Evolutionary conservation across 2,329 filamentous ascomycete species (phyloP).

Genomic region (Exophiala sideris): DNA sequence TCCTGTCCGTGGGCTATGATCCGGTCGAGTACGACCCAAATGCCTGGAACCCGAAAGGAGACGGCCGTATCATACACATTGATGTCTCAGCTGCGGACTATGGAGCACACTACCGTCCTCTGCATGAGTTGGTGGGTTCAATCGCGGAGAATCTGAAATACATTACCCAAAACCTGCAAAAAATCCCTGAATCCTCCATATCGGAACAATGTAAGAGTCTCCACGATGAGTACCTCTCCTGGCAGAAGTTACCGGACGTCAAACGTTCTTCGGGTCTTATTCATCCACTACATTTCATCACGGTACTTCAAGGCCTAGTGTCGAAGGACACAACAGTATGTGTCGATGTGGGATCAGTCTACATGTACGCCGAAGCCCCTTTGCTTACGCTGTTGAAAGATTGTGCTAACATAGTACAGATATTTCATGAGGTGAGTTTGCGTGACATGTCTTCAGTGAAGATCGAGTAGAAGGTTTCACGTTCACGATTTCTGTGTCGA

Average conservation of each 20-base stretch:
- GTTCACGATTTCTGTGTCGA: neutral
- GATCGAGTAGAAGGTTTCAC: too few species aligned
- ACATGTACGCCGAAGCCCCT: slow-evolving; percentile 46
- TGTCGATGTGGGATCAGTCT: slow-evolving; percentile 49
- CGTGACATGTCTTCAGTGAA: neutral
- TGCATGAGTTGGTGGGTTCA: slow-evolving; percentile 44
- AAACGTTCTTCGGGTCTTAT: slow-evolving; percentile 34
- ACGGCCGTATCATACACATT: slow-evolving; percentile 43
- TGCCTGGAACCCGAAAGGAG: slow-evolving; percentile 42
- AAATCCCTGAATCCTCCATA: slow-evolving; percentile 37
- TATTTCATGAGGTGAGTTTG: slow-evolving; percentile 11
- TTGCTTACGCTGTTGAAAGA: too few species aligned
- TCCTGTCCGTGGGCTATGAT: slow-evolving; percentile 48
- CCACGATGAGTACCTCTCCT: slow-evolving; percentile 37
- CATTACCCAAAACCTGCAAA: slow-evolving; percentile 34
- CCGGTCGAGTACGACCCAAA: slow-evolving; percentile 48
- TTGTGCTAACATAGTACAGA: neutral
- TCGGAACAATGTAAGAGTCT: slow-evolving; percentile 31
- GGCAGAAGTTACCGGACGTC: slow-evolving; percentile 31
- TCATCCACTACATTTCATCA: slow-evolving; percentile 48
- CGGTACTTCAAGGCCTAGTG: slow-evolving; percentile 41
- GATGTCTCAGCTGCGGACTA: slow-evolving; percentile 41
- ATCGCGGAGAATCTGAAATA: slow-evolving; percentile 41
- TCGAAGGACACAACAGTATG: slow-evolving; percentile 42
- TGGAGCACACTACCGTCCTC: slow-evolving; percentile 41